A percentile compares a stretch with the other conserved stretches of the same genome.
Conservation (phyloP, 1,284 basidiomycete genomes). For the Amylostereum areolatum region DNA sequence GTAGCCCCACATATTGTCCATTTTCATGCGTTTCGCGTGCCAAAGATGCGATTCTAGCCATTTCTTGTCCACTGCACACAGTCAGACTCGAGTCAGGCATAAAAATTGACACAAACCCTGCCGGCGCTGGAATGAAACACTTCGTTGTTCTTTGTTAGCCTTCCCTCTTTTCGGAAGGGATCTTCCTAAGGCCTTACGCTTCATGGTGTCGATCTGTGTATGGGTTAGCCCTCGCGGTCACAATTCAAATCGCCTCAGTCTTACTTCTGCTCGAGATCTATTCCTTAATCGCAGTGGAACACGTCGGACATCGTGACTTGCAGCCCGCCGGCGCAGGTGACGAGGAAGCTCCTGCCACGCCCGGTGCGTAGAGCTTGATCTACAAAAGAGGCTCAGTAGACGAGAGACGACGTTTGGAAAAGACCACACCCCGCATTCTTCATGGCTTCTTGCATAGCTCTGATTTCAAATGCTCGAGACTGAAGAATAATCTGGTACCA, state of each 20-base stretch:
- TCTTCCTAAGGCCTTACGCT: slow-evolving; percentile 47
- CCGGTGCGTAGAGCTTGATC: slow-evolving; percentile 59
- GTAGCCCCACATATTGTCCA: slow-evolving; percentile 88
- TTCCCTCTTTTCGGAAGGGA: slow-evolving; percentile 55
- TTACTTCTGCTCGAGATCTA: slow-evolving; percentile 77
- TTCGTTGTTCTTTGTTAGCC: slow-evolving; percentile 41
- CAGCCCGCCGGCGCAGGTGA: slow-evolving; percentile 83
- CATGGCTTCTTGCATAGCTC: slow-evolving; percentile 83
- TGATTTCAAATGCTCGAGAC: slow-evolving; percentile 84
- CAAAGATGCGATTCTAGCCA: slow-evolving; percentile 94
- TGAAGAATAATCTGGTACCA: slow-evolving; percentile 23
- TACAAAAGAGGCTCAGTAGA: slow-evolving; percentile 7
- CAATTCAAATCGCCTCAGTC: slow-evolving; percentile 10
- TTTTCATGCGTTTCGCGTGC: slow-evolving; percentile 92
- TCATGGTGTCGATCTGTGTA: slow-evolving; percentile 70
- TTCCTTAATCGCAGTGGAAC: slow-evolving; percentile 78
- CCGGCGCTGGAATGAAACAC: slow-evolving; percentile 52
- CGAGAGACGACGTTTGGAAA: background rate
- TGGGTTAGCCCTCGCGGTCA: background rate
- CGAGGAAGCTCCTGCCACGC: slow-evolving; percentile 90
- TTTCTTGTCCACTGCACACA: slow-evolving; percentile 59
- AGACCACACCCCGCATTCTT: slow-evolving; percentile 60
- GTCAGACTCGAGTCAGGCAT: background rate
- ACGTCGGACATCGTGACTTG: slow-evolving; percentile 86
- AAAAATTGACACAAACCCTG: slow-evolving; percentile 45